Percentiles rank a stretch among this genome's conserved stretches.
phyloP scores from a whole-genome alignment of 129 eudicot species.

The Artemisia tridentata region DNA sequence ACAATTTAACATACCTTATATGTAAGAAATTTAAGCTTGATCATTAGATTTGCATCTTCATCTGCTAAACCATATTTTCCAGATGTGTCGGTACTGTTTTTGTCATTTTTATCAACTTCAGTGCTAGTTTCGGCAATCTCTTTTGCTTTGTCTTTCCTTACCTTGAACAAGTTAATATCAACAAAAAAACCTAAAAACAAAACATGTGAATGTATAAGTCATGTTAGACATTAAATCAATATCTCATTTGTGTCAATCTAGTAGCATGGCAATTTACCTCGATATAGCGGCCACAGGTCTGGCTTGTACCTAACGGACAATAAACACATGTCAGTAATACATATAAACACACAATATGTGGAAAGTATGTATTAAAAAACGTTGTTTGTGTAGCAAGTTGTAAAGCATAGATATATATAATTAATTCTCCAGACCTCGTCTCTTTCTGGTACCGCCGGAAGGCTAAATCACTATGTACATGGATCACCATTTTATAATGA shows the following conservation, averaged over 20 bases:
- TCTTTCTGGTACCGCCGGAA: conserved; percentile 90
- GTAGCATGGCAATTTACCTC: too few relatives aligned
- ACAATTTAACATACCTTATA: too few relatives aligned
- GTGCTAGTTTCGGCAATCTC: too few relatives aligned
- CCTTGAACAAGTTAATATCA: conserved; percentile 81
- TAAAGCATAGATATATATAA: background rate
- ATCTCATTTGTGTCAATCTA: too few relatives aligned
- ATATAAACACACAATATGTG: background rate
- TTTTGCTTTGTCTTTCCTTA: conserved; percentile 48
- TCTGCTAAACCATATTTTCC: conserved; percentile 67
- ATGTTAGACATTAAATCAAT: too few relatives aligned
- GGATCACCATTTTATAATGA: too few relatives aligned
- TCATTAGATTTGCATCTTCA: conserved; percentile 94
- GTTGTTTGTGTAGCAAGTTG: conserved; percentile 12
- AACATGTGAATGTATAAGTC: too few relatives aligned
- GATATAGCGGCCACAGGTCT: too few relatives aligned
- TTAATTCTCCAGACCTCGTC: conserved; percentile 47
- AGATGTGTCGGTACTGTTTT: conserved; percentile 29
- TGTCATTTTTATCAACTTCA: conserved; percentile 26
- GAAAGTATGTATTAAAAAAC: conserved; percentile 1
- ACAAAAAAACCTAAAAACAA: conserved; percentile 76
- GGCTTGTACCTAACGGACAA: too few relatives aligned
- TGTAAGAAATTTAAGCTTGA: too few relatives aligned
- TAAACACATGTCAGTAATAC: too few relatives aligned
- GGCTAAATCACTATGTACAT: too few relatives aligned